A percentile compares a stretch with the other conserved stretches of the same genome.
Evolutionary conservation across 345 rosid species (phyloP).

Genomic region (Xanthoceras sorbifolium): DNA sequence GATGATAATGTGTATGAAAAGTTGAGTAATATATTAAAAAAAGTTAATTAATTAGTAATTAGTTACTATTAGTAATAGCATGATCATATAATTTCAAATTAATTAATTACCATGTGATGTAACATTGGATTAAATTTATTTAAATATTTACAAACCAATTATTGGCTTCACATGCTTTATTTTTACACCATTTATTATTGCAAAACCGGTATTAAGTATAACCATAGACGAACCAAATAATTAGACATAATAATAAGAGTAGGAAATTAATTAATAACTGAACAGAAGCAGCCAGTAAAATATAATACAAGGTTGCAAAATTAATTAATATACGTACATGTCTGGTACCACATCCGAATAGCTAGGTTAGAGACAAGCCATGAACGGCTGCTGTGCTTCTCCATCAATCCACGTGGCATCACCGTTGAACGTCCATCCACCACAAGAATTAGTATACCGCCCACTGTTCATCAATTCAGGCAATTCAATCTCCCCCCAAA

Average conservation of each 20-base stretch:
- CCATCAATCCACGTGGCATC: conserved; percentile 58
- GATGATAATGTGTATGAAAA: too few species aligned
- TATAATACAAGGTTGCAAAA: neutral
- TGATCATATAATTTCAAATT: neutral
- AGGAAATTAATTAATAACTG: neutral
- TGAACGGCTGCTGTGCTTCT: conserved; percentile 43
- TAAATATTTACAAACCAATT: neutral
- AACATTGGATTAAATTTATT: neutral
- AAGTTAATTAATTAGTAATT: too few species aligned
- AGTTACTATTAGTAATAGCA: neutral
- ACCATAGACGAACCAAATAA: neutral
- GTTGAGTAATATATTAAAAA: too few species aligned
- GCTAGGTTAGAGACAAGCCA: conserved; percentile 58
- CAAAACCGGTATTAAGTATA: neutral
- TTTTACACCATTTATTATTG: neutral
- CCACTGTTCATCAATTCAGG: conserved; percentile 55
- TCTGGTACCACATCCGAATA: neutral
- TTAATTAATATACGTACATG: conserved; percentile 8
- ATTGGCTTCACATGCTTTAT: neutral
- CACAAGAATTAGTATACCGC: conserved; percentile 37
- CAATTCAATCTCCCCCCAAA: conserved; percentile 78
- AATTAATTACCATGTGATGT: too few species aligned
- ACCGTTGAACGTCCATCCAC: conserved; percentile 38
- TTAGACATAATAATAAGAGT: neutral
- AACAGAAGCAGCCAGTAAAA: neutral